Evolutionary conservation across 768 basidiomycete genomes (phyloP), one percentile per base, ranked within the genome.

Genomic region (Tubosaeta brunneosetosa): DNA sequence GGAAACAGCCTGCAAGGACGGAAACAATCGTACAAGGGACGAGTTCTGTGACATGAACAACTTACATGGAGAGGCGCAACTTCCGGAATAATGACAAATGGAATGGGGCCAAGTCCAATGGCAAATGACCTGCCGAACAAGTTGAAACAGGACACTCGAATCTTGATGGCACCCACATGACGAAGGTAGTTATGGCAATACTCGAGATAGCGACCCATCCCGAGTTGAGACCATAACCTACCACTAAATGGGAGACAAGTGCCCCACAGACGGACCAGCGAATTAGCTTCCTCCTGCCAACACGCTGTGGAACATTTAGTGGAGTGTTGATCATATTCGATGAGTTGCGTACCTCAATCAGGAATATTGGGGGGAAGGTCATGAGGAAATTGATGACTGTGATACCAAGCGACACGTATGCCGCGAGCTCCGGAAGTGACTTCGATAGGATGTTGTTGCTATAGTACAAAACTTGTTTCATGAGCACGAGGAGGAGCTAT

Each of bases 81-180:
- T 64, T 97, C 94, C 14, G 93, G 84, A 31, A 95, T 84, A 68
- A 97, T 85, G 36, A 98, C 83, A 64, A 94, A 98, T 0, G 95
- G 94, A 32, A 97, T 73, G 2, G 95, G 94, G 1, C 95, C 95
- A 16, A 97, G 77, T 2, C 94, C 95, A 32, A 88, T 71, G 2
- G 94, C 90, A 68, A 94, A 97, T 1, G 90, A 88, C 70, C 89
- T 90, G 52, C 44, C 45, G 34, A 52, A 44, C 33, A 36, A 6
- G 33, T 55, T 34, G 51, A 52, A 40, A 34, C 5, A 47, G 38
- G 52, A 47, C n/a, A 26, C 12, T 13, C 3, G 40, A 11, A 44
- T 47, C 44, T 53, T 27, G 6, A 32, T 22, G 6, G 27, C 41
- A 74, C 82, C 46, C 63, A 88, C 91, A 85, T 89, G 34, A 94